Conservation (phyloP, 192 early-diverging fungal species). For the Pecoramyces ruminantium region DNA sequence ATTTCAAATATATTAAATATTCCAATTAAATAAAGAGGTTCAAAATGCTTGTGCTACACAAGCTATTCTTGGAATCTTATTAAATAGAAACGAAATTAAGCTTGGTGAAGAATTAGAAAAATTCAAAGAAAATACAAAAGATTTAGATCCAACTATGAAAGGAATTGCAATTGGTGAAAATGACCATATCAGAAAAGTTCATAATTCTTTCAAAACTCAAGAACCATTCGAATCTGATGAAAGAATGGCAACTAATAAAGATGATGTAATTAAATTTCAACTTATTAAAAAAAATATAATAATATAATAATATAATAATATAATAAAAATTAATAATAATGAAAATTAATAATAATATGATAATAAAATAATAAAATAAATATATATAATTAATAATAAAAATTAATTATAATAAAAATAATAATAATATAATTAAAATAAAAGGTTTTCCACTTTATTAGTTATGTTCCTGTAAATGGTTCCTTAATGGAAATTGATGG, state of each 20-base stretch:
- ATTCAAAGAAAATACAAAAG: constrained; percentile 51
- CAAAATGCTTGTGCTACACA: constrained; percentile 76
- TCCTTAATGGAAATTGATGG: constrained; percentile 66
- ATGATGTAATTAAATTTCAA: not conserved
- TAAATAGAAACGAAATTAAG: constrained; percentile 48
- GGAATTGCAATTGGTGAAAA: constrained; percentile 64
- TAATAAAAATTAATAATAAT: too few relatives aligned
- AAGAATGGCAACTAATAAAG: not conserved
- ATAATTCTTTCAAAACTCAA: not conserved
- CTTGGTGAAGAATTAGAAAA: constrained; percentile 45
- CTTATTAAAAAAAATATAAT: too few relatives aligned
- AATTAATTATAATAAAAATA: too few relatives aligned
- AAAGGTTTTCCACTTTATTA: not conserved
- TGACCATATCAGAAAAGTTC: constrained; percentile 48
- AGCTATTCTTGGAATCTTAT: constrained; percentile 57
- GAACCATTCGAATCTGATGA: not conserved
- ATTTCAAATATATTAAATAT: too few relatives aligned
- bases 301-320: too few relatives aligned
- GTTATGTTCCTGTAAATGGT: constrained; percentile 37
- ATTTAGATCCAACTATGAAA: constrained; percentile 39
- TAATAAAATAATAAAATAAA: too few relatives aligned
- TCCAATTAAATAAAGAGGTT: too few relatives aligned
- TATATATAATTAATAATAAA: too few relatives aligned
- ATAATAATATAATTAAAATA: not conserved
- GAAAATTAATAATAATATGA: too few relatives aligned